Evolutionary conservation across 768 basidiomycete genomes (phyloP).

Genomic region (Agrocybe praecox): DNA sequence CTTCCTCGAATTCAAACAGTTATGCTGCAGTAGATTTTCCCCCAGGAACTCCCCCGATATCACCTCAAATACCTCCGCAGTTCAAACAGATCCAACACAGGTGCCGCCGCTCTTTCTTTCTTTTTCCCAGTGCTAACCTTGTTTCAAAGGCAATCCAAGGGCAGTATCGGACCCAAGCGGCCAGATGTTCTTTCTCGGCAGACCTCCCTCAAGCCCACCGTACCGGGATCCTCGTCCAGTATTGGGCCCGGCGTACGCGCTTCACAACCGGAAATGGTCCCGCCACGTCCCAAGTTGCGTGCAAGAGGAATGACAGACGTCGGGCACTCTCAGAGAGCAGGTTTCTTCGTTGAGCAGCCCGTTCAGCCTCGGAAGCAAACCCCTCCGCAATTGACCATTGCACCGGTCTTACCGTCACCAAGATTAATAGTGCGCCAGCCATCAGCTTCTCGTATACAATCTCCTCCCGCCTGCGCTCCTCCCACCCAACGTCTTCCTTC

Average conservation of each 20-base stretch:
- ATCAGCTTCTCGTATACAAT: conserved; percentile 42
- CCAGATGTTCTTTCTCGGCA: conserved; percentile 20
- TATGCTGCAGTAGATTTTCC: conserved; percentile 31
- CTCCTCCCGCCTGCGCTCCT: conserved; percentile 48
- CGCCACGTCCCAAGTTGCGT: conserved; percentile 42
- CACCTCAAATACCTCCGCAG: conserved; percentile 12
- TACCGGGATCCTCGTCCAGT: conserved; percentile 32
- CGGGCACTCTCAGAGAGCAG: conserved; percentile 30
- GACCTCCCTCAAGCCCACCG: conserved; percentile 16
- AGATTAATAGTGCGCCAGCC: conserved; percentile 43
- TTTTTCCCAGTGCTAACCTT: background rate
- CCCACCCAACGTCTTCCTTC: conserved; percentile 50
- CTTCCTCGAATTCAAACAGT: conserved; percentile 55
- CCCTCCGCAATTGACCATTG: conserved; percentile 13
- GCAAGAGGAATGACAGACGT: conserved; percentile 53
- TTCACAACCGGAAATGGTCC: conserved; percentile 9
- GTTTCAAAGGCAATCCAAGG: conserved; percentile 29
- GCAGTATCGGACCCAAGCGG: conserved; percentile 25
- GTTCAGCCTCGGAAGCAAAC: conserved; percentile 16
- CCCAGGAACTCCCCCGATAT: conserved; percentile 4
- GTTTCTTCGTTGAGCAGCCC: conserved; percentile 30
- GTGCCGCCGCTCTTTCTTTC: conserved; percentile 14
- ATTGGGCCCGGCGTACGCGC: conserved; percentile 29
- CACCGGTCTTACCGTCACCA: conserved; percentile 23
- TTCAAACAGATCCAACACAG: conserved; percentile 21